Evolutionary conservation across 208 protist species (phyloP), one percentile per base, ranked within the genome.

Genomic region (Leishmania aethiopica): DNA sequence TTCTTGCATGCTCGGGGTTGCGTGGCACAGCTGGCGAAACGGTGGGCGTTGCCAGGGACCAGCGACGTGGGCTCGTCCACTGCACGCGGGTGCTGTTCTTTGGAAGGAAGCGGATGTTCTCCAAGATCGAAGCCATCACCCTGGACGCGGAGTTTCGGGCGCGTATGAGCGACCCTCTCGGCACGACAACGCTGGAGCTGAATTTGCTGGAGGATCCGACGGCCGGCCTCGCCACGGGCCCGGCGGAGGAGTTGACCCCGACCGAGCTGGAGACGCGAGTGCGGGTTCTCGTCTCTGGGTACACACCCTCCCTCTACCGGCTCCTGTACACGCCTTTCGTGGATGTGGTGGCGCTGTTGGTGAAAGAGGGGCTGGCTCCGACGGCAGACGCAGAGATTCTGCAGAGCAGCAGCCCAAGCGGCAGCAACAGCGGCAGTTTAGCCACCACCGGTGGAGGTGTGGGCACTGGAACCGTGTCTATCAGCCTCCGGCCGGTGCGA

Each of bases 181-280:
- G 74, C 19, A 60, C 82, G 32, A 79, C 77, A 17, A 76, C 86
- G 74, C 79, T 95, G 0, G 89, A 93, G 67, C 78, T 93, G 45
- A 97, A 93, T 64, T 74, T 97, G n/a, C 88, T 96, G 80, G 94
- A 95, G 69, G 94, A 97, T 77, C 94, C 94, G n/a, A 94, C 90
- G 25, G 94, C 92, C 35, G 94, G 94, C n/a, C 89, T 97, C 13
- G 85, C 89, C 32, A 77, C 85, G 22, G 91, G 90, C 3, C 86
- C 91, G 0, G 94, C 92, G 1, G 92, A 96, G 84, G 92, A 97
- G 88, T 76, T 97, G 51, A 88, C 91, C 8, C 80, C 86, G 4
- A 86, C 88, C 1, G 94, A 97, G 82, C 83, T 97, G 37, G 90
- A 92, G 75, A 88, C 89, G 64, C 88, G 92, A 49, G 87, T 96